phyloP scores from a whole-genome alignment of 2,329 filamentous ascomycete genomes.

The Aspergillus sp. region DNA sequence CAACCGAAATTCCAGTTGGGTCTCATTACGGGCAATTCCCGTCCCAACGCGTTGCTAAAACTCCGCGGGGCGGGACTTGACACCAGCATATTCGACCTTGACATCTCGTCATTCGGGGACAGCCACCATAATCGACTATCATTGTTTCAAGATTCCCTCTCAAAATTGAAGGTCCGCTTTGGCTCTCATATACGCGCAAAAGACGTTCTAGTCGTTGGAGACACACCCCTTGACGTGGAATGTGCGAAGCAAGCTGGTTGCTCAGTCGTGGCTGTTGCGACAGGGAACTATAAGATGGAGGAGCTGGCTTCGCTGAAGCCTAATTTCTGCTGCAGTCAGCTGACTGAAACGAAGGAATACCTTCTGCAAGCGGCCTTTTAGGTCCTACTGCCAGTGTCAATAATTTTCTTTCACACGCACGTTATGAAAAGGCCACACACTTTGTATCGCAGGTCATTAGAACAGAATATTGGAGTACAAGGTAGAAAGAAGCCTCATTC shows the following conservation, averaged over 20 bases:
- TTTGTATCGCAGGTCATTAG: background rate
- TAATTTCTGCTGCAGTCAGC: background rate
- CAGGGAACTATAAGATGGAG: conserved; percentile 17
- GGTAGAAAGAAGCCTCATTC: background rate
- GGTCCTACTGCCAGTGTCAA: background rate
- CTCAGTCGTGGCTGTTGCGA: conserved; percentile 18
- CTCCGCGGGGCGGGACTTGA: conserved; percentile 13
- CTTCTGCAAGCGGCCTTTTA: background rate
- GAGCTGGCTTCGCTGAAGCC: conserved; percentile 15
- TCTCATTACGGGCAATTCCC: conserved; percentile 18
- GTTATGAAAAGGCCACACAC: background rate
- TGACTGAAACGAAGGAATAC: conserved; percentile 5
- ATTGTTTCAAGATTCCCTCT: conserved; percentile 12
- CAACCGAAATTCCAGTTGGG: conserved; percentile 8
- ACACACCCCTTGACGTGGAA: conserved; percentile 18
- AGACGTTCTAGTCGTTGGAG: conserved; percentile 18
- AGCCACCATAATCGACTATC: conserved; percentile 14
- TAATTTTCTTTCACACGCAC: no score
- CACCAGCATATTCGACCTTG: conserved; percentile 15
- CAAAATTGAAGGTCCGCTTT: conserved; percentile 5
- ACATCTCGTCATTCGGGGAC: conserved; percentile 18
- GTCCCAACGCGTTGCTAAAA: conserved; percentile 17
- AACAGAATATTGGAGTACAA: background rate
- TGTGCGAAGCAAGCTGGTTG: conserved; percentile 19
- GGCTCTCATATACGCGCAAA: conserved; percentile 5